These are phyloP conservation scores for Petrea volubilis DNA, from an alignment of 257 asterid species.

Conservation along the genomic window DNA sequence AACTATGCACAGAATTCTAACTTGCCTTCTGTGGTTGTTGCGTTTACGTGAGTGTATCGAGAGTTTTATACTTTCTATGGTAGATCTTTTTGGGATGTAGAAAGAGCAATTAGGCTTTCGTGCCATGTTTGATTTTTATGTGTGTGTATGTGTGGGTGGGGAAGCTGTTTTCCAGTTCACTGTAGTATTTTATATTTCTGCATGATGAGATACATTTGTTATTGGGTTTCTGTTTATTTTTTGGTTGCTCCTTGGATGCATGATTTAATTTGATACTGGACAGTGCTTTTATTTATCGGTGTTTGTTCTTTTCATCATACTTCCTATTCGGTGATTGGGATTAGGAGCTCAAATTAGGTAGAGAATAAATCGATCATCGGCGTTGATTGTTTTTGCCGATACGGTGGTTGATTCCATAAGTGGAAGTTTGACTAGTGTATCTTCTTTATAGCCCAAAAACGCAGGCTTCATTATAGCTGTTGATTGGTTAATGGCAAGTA, in stretches of 20 bases:
- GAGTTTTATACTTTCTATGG: conserved; percentile 20
- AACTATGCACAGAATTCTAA: conserved; percentile 13
- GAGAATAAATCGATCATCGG: background rate
- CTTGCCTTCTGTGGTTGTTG: conserved; percentile 26
- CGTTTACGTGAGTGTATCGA: conserved; percentile 15
- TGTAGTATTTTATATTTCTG: background rate
- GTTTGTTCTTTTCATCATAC: background rate
- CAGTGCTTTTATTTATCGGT: background rate
- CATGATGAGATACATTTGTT: background rate
- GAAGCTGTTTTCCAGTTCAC: background rate
- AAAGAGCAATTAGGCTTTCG: background rate
- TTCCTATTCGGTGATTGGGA: background rate
- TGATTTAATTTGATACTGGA: background rate
- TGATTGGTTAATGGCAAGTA: conserved; percentile 8
- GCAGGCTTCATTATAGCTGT: background rate
- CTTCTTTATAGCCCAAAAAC: background rate
- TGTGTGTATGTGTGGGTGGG: background rate
- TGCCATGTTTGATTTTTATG: background rate
- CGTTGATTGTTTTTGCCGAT: background rate
- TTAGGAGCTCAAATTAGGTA: background rate
- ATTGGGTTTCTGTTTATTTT: background rate
- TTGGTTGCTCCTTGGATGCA: background rate
- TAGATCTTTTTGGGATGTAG: conserved; percentile 4
- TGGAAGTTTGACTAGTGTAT: background rate
- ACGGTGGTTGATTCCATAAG: background rate